phyloP scores from a whole-genome alignment of 305 asterid genomes.

The Plantago coronopus region DNA sequence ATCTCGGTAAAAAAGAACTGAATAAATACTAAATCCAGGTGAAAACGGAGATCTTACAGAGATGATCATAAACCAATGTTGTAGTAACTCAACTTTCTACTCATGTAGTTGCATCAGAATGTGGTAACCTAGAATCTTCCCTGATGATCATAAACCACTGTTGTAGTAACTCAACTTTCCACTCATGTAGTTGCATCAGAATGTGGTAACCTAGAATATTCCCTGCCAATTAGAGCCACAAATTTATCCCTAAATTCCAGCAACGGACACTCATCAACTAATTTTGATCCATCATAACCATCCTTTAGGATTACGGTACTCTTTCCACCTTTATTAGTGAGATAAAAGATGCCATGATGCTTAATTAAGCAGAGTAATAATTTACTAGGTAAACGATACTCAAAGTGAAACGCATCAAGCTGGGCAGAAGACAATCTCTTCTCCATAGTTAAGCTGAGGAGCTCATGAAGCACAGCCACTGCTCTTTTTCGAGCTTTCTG shows the following conservation, averaged over 20 bases:
- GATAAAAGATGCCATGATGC: conserved; percentile 82
- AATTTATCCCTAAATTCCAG: conserved; percentile 56
- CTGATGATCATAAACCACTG: too few species aligned
- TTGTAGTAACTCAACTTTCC: neutral
- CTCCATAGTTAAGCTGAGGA: conserved; percentile 85
- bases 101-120: conserved; percentile 19
- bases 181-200: conserved; percentile 17
- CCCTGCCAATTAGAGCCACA: conserved; percentile 60
- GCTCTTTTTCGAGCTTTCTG: conserved; percentile 79
- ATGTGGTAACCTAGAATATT: conserved; percentile 29
- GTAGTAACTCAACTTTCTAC: neutral
- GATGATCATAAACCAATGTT: neutral
- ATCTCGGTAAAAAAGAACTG: neutral
- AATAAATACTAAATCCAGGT: neutral
- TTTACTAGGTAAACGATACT: conserved; percentile 66
- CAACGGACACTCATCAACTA: conserved; percentile 61
- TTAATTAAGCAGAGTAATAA: conserved; percentile 75
- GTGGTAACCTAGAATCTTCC: conserved; percentile 32
- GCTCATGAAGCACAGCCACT: conserved; percentile 89
- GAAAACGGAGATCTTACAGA: neutral
- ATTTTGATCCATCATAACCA: conserved; percentile 64
- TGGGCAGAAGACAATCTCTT: conserved; percentile 80
- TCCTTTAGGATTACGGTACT: conserved; percentile 84
- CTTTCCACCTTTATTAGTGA: conserved; percentile 75
- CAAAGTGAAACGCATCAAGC: conserved; percentile 82